Percentiles rank a stretch among this genome's conserved stretches.
Conservation (phyloP, 306 rosid genomes). For the Senna siamea region DNA sequence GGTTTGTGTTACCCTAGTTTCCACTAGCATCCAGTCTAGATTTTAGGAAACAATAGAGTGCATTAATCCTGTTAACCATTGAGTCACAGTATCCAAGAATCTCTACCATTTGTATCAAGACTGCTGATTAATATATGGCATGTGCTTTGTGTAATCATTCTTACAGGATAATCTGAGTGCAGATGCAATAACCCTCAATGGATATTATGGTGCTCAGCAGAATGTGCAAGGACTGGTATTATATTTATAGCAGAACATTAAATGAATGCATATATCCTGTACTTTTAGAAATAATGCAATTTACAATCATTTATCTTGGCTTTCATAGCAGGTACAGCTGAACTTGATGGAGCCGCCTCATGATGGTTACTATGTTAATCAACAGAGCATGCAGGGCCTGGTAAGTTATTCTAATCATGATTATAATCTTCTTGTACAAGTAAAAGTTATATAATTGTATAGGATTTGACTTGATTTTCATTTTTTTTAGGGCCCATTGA, state of each 20-base stretch:
- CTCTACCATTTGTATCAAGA: constrained; percentile 10
- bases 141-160: constrained; percentile 41
- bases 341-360: constrained; percentile 95
- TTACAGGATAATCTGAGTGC: constrained; percentile 75
- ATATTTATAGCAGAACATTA: constrained; percentile 11
- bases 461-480: constrained; percentile 31
- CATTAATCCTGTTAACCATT: constrained; percentile 28
- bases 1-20: constrained; percentile 54
- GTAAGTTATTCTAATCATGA: constrained; percentile 50
- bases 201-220: constrained; percentile 83
- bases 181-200: constrained; percentile 67
- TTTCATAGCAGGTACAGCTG: constrained; percentile 66
- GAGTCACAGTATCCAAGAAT: constrained; percentile 15
- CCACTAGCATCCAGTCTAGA: constrained; percentile 35
- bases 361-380: constrained; percentile 82
- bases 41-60: constrained; percentile 11
- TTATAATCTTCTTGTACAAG: neutral
- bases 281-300: constrained; percentile 12
- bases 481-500: constrained; percentile 69
- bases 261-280: constrained; percentile 24
- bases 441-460: constrained; percentile 8
- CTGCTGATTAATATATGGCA: neutral
- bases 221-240: constrained; percentile 91
- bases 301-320: constrained; percentile 18
- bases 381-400: constrained; percentile 81